Evolutionary conservation across 176 grass and related monocot species (phyloP).

Genomic region (Zea luxurians): DNA sequence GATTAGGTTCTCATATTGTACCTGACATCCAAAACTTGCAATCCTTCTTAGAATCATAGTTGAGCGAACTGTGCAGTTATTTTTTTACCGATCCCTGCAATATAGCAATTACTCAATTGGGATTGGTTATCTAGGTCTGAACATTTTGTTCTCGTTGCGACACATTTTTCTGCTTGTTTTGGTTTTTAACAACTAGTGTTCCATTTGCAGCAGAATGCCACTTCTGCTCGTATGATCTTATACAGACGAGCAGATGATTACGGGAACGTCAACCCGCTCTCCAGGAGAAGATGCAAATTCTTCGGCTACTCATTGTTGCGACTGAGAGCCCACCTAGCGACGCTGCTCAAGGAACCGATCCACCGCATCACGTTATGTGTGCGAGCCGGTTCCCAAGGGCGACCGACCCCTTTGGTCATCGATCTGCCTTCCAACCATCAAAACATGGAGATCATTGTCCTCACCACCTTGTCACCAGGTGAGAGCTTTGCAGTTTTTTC

Average conservation of each 20-base stretch:
- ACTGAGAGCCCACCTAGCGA: not conserved
- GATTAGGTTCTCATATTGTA: too few relatives aligned
- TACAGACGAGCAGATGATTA: not conserved
- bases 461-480: not conserved
- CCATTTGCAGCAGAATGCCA: not conserved
- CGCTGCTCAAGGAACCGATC: not conserved
- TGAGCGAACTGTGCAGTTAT: too few relatives aligned
- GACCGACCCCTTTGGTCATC: slow-evolving; percentile 24
- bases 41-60: too few relatives aligned
- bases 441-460: not conserved
- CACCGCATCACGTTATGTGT: slow-evolving; percentile 9
- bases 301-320: not conserved
- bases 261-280: not conserved
- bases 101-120: too few relatives aligned
- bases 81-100: too few relatives aligned
- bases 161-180: too few relatives aligned
- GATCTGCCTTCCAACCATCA: not conserved
- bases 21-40: too few relatives aligned
- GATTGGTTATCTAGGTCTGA: too few relatives aligned
- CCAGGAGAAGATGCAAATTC: not conserved
- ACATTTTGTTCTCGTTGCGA: too few relatives aligned
- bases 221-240: not conserved
- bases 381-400: not conserved
- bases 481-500: not conserved
- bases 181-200: not conserved